Evolutionary conservation across 1,284 basidiomycete species (phyloP).

Genomic region (Malassezia japonica): DNA sequence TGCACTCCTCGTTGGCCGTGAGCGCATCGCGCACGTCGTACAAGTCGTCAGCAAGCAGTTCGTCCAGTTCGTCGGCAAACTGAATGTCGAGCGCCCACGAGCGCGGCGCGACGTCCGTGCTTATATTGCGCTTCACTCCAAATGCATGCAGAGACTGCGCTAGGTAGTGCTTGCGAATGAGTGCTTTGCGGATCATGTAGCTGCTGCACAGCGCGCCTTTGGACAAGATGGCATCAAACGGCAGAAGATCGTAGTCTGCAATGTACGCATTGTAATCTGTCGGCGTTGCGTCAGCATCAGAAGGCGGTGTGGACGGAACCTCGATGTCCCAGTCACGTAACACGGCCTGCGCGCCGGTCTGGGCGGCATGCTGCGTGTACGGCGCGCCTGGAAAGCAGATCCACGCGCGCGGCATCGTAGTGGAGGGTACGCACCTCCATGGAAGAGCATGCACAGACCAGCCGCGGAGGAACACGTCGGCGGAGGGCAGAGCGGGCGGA

Average conservation of each 20-base stretch:
- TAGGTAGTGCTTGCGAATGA: constrained; percentile 91
- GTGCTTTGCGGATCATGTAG: constrained; percentile 79
- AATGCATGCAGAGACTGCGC: constrained; percentile 60
- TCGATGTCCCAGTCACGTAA: constrained; percentile 28
- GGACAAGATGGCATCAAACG: constrained; percentile 31
- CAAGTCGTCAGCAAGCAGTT: constrained; percentile 82
- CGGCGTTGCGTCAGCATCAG: neutral
- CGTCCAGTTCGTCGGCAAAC: constrained; percentile 89
- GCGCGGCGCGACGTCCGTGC: constrained; percentile 53
- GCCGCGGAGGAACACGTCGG: too few relatives aligned
- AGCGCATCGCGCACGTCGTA: constrained; percentile 70
- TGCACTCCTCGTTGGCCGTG: constrained; percentile 25
- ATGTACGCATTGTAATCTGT: constrained; percentile 21
- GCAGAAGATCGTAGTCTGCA: constrained; percentile 42
- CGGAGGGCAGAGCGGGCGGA: too few relatives aligned
- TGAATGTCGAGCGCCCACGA: constrained; percentile 84
- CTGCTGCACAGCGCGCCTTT: constrained; percentile 56
- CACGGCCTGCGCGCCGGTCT: constrained; percentile 21
- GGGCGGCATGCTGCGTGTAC: constrained; percentile 37
- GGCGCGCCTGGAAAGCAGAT: constrained; percentile 38
- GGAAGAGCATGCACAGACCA: too few relatives aligned
- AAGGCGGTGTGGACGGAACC: neutral
- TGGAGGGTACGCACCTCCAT: neutral
- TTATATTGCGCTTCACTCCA: constrained; percentile 18
- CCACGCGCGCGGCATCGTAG: constrained; percentile 19